Evolutionary conservation across 2,329 filamentous ascomycete genomes (phyloP).

Genomic region (Albophoma yamanashiensis): DNA sequence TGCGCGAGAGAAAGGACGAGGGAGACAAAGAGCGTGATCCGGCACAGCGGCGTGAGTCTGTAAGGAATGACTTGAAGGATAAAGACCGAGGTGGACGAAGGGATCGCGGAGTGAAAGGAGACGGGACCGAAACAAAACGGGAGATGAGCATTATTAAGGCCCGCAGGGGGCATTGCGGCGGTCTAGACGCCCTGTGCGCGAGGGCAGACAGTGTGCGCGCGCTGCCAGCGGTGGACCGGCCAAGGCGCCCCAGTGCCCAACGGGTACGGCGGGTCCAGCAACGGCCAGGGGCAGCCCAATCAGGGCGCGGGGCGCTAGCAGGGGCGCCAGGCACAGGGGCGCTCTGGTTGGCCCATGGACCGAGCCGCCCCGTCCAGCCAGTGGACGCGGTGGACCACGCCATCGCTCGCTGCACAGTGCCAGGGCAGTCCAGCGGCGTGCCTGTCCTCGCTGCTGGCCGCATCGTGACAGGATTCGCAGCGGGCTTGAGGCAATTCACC

Average conservation of each 20-base stretch:
- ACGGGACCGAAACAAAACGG: conserved; percentile 5
- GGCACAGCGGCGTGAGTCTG: conserved; percentile 4
- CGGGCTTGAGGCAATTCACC: neutral
- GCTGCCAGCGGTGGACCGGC: neutral
- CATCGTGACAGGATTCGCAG: neutral
- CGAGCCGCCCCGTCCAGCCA: neutral
- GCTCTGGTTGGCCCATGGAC: conserved; percentile 2
- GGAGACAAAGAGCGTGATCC: conserved; percentile 6
- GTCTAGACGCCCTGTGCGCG: neutral
- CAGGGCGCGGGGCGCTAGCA: neutral
- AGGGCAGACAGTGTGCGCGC: neutral
- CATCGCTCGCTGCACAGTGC: neutral
- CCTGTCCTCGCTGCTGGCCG: neutral
- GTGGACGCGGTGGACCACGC: neutral
- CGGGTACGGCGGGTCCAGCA: neutral
- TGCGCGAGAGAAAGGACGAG: neutral
- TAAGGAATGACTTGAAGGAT: conserved; percentile 12
- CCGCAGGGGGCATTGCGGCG: neutral
- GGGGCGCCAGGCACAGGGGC: neutral
- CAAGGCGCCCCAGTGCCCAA: neutral
- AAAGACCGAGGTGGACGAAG: conserved; percentile 4
- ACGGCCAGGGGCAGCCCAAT: neutral
- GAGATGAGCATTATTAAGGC: conserved; percentile 11
- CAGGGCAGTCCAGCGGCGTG: neutral
- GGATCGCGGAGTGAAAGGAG: neutral